Conservation (phyloP, 441 rosid genomes). For the Populus hybrid region DNA sequence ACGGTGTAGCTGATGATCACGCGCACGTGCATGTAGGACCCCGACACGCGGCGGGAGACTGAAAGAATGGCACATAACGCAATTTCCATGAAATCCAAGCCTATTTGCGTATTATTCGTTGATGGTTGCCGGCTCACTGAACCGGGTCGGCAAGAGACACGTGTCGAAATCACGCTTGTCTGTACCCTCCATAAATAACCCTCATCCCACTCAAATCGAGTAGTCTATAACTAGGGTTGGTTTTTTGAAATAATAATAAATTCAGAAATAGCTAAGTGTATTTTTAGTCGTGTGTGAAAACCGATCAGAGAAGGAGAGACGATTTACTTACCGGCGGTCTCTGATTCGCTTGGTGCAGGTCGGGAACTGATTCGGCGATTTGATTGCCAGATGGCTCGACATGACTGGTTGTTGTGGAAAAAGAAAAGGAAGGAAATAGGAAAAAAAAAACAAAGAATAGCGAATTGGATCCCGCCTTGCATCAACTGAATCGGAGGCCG, state of each 20-base stretch:
- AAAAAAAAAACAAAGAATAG: conserved; percentile 6
- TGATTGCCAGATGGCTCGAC: conserved; percentile 14
- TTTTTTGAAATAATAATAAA: too few relatives aligned
- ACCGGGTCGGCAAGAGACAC: conserved; percentile 15
- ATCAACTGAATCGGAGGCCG: conserved; percentile 99
- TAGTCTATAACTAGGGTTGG: too few relatives aligned
- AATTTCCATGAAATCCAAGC: background rate
- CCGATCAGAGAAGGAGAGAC: background rate
- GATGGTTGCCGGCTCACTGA: background rate
- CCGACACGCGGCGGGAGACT: background rate
- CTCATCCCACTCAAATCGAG: background rate
- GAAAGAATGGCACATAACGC: background rate
- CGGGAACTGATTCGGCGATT: conserved; percentile 71
- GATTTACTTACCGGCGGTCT: conserved; percentile 61
- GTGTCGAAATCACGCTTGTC: conserved; percentile 32
- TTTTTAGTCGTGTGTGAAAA: background rate
- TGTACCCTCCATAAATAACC: conserved; percentile 33
- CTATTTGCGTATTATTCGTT: background rate
- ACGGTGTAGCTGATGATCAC: conserved; percentile 18
- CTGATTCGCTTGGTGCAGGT: conserved; percentile 99
- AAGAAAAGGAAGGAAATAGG: background rate
- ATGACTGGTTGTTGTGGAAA: conserved; percentile 22
- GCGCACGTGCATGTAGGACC: conserved; percentile 29
- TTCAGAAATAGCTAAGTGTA: background rate
- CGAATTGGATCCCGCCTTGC: conserved; percentile 98